Evolutionary conservation across 2,329 filamentous ascomycete genomes (phyloP), one percentile per base, ranked within the genome.

Genomic region (Apiospora pterosperma): DNA sequence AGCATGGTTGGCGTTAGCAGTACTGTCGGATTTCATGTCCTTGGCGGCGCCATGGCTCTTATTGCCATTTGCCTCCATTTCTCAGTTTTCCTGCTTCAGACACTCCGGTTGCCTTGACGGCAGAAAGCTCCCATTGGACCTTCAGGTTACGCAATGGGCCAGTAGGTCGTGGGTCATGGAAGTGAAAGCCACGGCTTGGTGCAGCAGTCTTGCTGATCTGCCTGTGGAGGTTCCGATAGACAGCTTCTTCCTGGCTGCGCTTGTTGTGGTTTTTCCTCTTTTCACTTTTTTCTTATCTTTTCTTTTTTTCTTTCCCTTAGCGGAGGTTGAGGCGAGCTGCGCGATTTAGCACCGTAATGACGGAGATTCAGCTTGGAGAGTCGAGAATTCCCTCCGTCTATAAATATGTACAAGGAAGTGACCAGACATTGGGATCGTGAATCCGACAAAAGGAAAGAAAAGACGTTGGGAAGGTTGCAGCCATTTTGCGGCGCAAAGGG

Each of bases 71-170:
- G 60, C 44, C 62, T 63, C 65, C 65, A 66, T 66, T 19, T 38
- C 62, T 66, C 59, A 62, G 23, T 34, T 55, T 66, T 63, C 59
- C 62, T 66, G 62, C 64, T 66, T 62, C 62, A 66, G 28, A 61
- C 41, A 55, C 39, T 61, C 63, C 62, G 62, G 65, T 63, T 59
- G n/a, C 59, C 62, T 39, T 36, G 38, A 44, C 59, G 42, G 60
- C n/a, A 25, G 41, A 48, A 41, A 36, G 52, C 36, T 66, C 65
- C 65, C 65, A 66, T 66, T 66, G 65, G 65, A 52, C 55, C 44
- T 60, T 52, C 64, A 61, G 38, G 65, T 66, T 66, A 66, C 65
- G 65, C 65, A 66, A 66, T 28, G 62, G 36, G 41, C 59, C 55
- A 39, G 62, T 62, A 60, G 59, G 38, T 66, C 65, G 65, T 64